phyloP scores from a whole-genome alignment of 768 basidiomycete genomes.

The Boletus reticuloceps region DNA sequence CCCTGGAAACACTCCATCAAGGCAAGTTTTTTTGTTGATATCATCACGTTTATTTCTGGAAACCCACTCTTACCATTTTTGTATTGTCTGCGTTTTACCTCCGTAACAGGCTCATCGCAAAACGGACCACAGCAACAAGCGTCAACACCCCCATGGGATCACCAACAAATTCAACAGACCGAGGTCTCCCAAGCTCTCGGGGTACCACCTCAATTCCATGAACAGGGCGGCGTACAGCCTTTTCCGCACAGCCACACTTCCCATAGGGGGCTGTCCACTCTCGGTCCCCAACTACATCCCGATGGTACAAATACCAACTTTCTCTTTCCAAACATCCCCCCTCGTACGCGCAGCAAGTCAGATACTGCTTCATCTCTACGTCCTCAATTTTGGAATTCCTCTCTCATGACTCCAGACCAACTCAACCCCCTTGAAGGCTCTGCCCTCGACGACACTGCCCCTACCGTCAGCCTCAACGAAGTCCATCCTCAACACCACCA shows the following conservation, averaged over 20 bases:
- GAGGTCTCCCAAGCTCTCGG: slow-evolving; percentile 31
- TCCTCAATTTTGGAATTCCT: slow-evolving; percentile 50
- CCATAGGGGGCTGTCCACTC: slow-evolving; percentile 36
- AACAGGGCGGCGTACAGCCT: slow-evolving; percentile 27
- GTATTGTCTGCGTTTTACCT: slow-evolving; percentile 23
- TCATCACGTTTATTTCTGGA: slow-evolving; percentile 33
- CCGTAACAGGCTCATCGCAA: slow-evolving; percentile 32
- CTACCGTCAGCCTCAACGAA: slow-evolving; percentile 30
- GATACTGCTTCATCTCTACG: slow-evolving; percentile 51
- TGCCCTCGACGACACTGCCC: slow-evolving; percentile 37
- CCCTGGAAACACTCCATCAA: slow-evolving; percentile 49
- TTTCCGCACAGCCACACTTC: slow-evolving; percentile 36
- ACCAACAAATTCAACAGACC: slow-evolving; percentile 35
- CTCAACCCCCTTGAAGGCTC: slow-evolving; percentile 33
- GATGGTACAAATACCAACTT: slow-evolving; percentile 38
- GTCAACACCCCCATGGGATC: slow-evolving; percentile 35
- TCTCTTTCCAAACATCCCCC: slow-evolving; percentile 37
- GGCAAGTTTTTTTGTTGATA: slow-evolving; percentile 41
- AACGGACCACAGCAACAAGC: slow-evolving; percentile 31
- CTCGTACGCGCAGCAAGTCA: slow-evolving; percentile 56
- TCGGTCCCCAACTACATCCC: slow-evolving; percentile 30
- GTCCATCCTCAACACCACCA: slow-evolving; percentile 26
- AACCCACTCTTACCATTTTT: slow-evolving; percentile 29
- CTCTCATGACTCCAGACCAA: slow-evolving; percentile 38
- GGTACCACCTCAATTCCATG: slow-evolving; percentile 26